Conservation (phyloP, 1,284 basidiomycete species). For the Moesziomyces antarcticus region DNA sequence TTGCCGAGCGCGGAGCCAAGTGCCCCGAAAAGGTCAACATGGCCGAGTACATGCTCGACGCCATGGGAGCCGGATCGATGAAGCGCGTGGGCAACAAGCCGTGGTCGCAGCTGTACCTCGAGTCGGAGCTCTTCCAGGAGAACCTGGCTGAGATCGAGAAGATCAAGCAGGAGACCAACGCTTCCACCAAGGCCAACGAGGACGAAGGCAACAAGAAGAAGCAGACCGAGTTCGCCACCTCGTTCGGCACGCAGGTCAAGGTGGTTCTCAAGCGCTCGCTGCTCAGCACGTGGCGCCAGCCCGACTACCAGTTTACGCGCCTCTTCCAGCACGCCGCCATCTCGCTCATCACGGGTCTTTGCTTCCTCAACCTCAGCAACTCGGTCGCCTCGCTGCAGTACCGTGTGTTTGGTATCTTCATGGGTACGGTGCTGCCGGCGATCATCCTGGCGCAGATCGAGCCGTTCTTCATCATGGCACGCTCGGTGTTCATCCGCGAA, state of each 20-base stretch:
- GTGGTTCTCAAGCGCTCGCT: slow-evolving; percentile 28
- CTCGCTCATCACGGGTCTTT: slow-evolving; percentile 34
- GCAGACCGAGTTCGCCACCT: slow-evolving; percentile 49
- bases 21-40: slow-evolving; percentile 72
- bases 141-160: slow-evolving; percentile 26
- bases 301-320: slow-evolving; percentile 47
- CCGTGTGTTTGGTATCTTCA: slow-evolving; percentile 38
- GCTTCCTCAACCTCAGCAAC: slow-evolving; percentile 34
- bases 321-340: slow-evolving; percentile 44
- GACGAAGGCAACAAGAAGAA: slow-evolving; percentile 2
- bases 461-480: slow-evolving; percentile 34
- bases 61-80: slow-evolving; percentile 67
- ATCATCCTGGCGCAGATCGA: slow-evolving; percentile 39
- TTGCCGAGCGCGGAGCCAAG: slow-evolving; percentile 28
- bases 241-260: slow-evolving; percentile 32
- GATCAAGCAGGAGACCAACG: slow-evolving; percentile 27
- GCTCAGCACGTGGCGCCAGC: slow-evolving; percentile 77
- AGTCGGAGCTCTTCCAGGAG: slow-evolving; percentile 24
- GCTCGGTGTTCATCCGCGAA: slow-evolving; percentile 35
- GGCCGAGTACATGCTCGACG: slow-evolving; percentile 70
- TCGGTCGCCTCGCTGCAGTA: slow-evolving; percentile 30
- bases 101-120: slow-evolving; percentile 76
- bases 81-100: slow-evolving; percentile 67
- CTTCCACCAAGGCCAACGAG: slow-evolving; percentile 1
- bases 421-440: slow-evolving; percentile 34